Evolutionary conservation across 2,329 filamentous ascomycete genomes (phyloP), one percentile per base, ranked within the genome.

Genomic region (Chaetoscypha palmicola): DNA sequence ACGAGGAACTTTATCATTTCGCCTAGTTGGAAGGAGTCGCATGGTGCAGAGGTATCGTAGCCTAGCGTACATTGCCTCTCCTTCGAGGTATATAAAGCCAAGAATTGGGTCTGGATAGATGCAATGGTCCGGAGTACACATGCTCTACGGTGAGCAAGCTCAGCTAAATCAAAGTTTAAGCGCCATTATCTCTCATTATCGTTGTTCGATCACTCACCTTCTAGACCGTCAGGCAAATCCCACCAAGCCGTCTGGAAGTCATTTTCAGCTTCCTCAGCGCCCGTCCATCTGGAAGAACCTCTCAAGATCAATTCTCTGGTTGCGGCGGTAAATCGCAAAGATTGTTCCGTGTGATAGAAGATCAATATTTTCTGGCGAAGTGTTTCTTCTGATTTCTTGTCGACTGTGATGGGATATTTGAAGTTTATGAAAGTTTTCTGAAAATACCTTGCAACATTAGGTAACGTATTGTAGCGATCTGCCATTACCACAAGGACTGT

Each of bases 1-100:
- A 70, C 66, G 26, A 89, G 74, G 62, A 89, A 89, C 52, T 79
- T 79, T 50, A 87, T 65, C 71, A 86, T 86, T 64, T 89, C 83
- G 17, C 84, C 85, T 1, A 90, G 73, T 63, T 90, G 85, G 57
- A 83, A 90, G 2, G 79, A 81, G 64, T 90, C 85, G 61, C 85
- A 89, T 32, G 83, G 77, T 2, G 74, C 64, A 49, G 79, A 84
- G 2, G 78, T 80, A 57, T 86, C 83, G 62, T 89, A 89, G 41
- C 84, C 83, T 0, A 87, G 71, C 55, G 78, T 79, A 62, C 85
- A 89, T 59, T 88, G 84, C 20, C 69, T 63, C 21, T 70, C 71
- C n/a, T 79, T 76, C 8, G 82, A 83, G 1, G 77, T 76, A 61
- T 88, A 89, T 0, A 84, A 66, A 5, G 62, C 59, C 2, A 89